Evolutionary conservation across 176 grass and related monocot genomes (phyloP), one percentile per base, ranked within the genome.

Genomic region (Aegilops bicornis): DNA sequence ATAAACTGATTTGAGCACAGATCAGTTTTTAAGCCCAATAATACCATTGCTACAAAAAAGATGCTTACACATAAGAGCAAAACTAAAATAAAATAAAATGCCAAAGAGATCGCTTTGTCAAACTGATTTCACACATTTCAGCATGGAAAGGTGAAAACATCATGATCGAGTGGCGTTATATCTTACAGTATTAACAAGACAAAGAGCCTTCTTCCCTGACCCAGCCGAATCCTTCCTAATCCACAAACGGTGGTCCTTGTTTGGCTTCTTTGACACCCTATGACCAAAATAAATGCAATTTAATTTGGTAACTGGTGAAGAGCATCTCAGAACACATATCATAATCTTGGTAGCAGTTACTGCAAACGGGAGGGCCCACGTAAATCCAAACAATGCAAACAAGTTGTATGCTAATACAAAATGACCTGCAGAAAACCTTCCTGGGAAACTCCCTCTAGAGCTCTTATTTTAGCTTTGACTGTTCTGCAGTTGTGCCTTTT

Each of bases 221-320:
- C 90, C 86, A 35, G 86, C 30, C 71, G 91, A 92, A 69, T 98
- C 93, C 86, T 92, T 98, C 71, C 90, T 96, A 78, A 92, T 94
- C 93, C 93, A 98, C 70, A 96, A 87, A 91, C 94, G 93, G 27
- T 98, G 92, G 30, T 98, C 87, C 65, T 91, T 98, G 37, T 84
- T 86, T 84, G 65, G 65, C 74, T 73, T 92, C 58, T 83, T 98
- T 67, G 93, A 65, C 54, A 90, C 83, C 76, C 94, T 98, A 85
- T 42, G 61, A 83, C 25, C 70, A 79, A 69, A 79, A 85, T 17
- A 65, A 91, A 88, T 74, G 19, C 13, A 85, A 40, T 66, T 85
- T 67, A 54, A 78, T n/a, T 69, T 68, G n/a, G 8, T 72, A 81
- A 58, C 1, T 47, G 13, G 19, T 76, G 61, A 74, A 61, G 20